phyloP scores from a whole-genome alignment of 2,329 filamentous ascomycete genomes.

The Xylaria sp. region DNA sequence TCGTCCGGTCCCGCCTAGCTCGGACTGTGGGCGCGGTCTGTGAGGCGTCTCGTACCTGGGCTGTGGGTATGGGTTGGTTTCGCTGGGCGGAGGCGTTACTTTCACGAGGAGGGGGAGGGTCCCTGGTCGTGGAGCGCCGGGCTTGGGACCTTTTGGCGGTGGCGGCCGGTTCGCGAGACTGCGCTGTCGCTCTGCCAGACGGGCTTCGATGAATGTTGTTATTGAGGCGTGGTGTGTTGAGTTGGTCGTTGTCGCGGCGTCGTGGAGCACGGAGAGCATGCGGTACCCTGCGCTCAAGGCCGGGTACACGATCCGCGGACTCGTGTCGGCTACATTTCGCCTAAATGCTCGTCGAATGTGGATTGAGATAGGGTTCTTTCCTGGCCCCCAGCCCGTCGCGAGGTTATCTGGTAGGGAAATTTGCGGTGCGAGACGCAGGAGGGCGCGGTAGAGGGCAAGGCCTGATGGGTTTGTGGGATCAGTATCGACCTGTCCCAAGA shows the following conservation, averaged over 20 bases:
- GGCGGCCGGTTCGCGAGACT: slow-evolving; percentile 27
- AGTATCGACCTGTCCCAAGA: not conserved
- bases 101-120: slow-evolving; percentile 49
- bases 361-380: slow-evolving; percentile 61
- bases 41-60: slow-evolving; percentile 58
- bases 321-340: slow-evolving; percentile 67
- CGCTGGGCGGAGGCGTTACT: slow-evolving; percentile 39
- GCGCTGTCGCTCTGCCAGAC: slow-evolving; percentile 49
- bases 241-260: slow-evolving; percentile 30
- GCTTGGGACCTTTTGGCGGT: slow-evolving; percentile 9
- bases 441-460: slow-evolving; percentile 76
- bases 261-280: slow-evolving; percentile 41
- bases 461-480: slow-evolving; percentile 53
- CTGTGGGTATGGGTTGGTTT: slow-evolving; percentile 34
- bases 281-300: slow-evolving; percentile 74
- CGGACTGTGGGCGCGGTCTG: slow-evolving; percentile 60
- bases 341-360: slow-evolving; percentile 71
- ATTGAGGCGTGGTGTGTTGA: slow-evolving; percentile 54
- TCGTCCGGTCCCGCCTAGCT: slow-evolving; percentile 57
- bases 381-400: slow-evolving; percentile 43
- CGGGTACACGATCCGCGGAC: slow-evolving; percentile 67
- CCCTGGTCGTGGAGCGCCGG: slow-evolving; percentile 37
- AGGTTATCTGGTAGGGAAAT: slow-evolving; percentile 64
- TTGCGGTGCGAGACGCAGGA: slow-evolving; percentile 67
- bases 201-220: slow-evolving; percentile 53